Evolutionary conservation across 192 early-diverging fungal genomes (phyloP), one percentile per base, ranked within the genome.

Genomic region (Backusella tuberculispora): DNA sequence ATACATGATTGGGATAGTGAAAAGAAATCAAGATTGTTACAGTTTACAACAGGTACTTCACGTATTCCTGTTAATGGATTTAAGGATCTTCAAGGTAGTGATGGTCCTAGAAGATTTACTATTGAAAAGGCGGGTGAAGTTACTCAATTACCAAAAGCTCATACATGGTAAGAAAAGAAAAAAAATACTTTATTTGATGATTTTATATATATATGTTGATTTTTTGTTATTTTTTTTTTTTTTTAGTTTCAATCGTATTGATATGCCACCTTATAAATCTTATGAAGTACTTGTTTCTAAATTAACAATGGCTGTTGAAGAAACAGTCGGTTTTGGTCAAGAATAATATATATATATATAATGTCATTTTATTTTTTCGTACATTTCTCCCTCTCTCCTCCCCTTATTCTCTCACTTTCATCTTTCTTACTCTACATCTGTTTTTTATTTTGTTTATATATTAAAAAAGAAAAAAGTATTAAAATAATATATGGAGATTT

Each of bases 1-100:
- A 90, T 99, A 40, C 72, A 83, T 34, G 84, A 85, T 37, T 95
- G 92, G 93, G 97, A 99, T 76, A 85, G 88, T 26, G 97, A 99
- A 85, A 96, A 97, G 92, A 94, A 94, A 80, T 90, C 95, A 8
- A 92, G 97, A 66, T 76, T 99, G 74, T 87, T 99, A 48, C 97
- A 99, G 85, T 99, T 99, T 82, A 95, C 97, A 1, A 99, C 97
- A 6, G 97, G 97, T 38, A 99, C 97, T 0, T 97, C 95, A 15
- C 92, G 97, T 44, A 97, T 99, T 74, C 97, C 97, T 10, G 96
- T 99, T 78, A 99, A 98, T 73, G 97, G 97, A 6, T 99, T 99
- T 84, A 99, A 97, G 79, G 97, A 99, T 78, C 81, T 99, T 50
- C 97, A 99, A 83, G 97, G 97, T 42, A 92, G 89, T 75, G 97